Base-by-base conservation (phyloP, 257 asterid genomes). In the Striga asiatica region DNA sequence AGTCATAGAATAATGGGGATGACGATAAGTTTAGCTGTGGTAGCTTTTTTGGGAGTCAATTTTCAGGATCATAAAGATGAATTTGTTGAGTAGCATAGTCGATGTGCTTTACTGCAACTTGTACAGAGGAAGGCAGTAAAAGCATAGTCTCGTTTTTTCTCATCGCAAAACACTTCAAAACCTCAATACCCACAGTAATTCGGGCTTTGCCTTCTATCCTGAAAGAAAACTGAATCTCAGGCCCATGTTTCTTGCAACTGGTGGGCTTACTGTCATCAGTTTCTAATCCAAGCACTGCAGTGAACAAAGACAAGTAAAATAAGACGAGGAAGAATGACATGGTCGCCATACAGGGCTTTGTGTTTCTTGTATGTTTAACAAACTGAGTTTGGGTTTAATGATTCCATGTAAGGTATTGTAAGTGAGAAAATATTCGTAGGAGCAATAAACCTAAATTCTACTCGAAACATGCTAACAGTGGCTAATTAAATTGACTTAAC, bases 211-310 rank as follows among this genome's bases (percentile, higher is more conserved):
- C 54, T 38, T 61, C 54, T 5, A 57, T 72, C 55, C 65, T 32
- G 75, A 78, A 78, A 16, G 83, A 85, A 53, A 59, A 75, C 42
- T 66, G 72, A 57, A 81, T 73, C 3, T 14, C 37, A 0, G 81
- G 89, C 37, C 83, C 79, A 12, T 38, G 27, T 9, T 29, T 52
- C 25, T 66, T 54, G 71, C 85, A 78, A 19, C 60, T 75, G 19
- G 78, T 21, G 76, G 76, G 3, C 35, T n/a, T 20, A 24, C 83
- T 75, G 22, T 72, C 72, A 66, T 68, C 71, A 12, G 35, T 29
- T 1, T 29, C 35, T 29, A 29, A 7, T 29, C 35, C 6, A 5
- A 60, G 64, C 52, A 46, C 13, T 27, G 43, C 29, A 25, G 66
- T 34, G 41, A 62, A 27, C 28, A 10, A 62, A 8, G 20, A 14